Base-by-base conservation (phyloP, 2,329 filamentous ascomycete genomes). In the Fusarium sp. region DNA sequence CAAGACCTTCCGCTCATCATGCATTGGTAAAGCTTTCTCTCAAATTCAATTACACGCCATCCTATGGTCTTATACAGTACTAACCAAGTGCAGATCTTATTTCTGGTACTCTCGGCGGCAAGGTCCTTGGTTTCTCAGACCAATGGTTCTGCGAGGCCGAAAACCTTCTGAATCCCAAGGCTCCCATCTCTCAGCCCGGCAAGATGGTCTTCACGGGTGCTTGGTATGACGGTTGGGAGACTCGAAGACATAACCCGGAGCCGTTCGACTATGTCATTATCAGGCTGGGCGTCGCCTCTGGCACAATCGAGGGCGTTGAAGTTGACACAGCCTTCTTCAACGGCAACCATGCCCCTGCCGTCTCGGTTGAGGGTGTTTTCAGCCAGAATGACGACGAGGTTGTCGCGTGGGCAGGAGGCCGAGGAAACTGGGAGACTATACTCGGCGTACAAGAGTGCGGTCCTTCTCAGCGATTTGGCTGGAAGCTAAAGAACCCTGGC, bases 241-340 rank as follows among this genome's bases (percentile, higher is more conserved):
- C 87, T 11, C 79, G 87, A 46, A 78, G 87, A 63, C 87, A 90
- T 77, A 90, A 90, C 73, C 70, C 79, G 10, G 83, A 82, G 57
- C 79, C 83, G 0, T 89, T 88, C 66, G 87, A 90, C 77, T 90
- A 86, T 81, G 87, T 87, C 17, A 79, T 89, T 57, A 82, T 89
- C 59, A 83, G 86, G 51, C 79, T 90, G 6, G 87, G 87, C 43
- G 87, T 90, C 33, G 84, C 89, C 9, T 91, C 88, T 2, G 91
- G 90, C 42, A 88, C 82, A 14, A 84, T 94, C 25, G 82, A 85
- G 57, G 91, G 91, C 14, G 79, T 93, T 43, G 91, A 94, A 77
- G 82, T 94, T 62, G 90, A 94, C 76, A 94, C 91, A 3, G 86
- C 89, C 45, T 91, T 88, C 79, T 95, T 94, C 81, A 87, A 84